phyloP scores from a whole-genome alignment of 192 early-diverging fungal genomes.

The Coemansia sp. region DNA sequence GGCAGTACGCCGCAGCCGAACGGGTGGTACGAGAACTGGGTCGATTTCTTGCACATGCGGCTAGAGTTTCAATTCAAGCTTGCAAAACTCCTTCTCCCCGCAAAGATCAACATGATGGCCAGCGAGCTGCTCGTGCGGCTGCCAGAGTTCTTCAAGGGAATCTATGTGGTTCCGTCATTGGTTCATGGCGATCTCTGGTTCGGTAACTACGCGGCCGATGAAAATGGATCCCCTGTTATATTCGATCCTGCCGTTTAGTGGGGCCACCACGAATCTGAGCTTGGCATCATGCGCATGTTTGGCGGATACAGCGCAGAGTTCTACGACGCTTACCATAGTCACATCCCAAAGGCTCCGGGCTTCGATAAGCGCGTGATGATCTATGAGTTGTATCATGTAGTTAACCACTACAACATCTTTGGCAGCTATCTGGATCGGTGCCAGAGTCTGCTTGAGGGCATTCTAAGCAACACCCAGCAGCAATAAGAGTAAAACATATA shows the following conservation, averaged over 20 bases:
- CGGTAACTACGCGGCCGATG: slow-evolving; percentile 28
- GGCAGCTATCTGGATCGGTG: slow-evolving; percentile 25
- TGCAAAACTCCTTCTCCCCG: slow-evolving; percentile 16
- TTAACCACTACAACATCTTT: slow-evolving; percentile 49
- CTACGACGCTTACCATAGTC: slow-evolving; percentile 28
- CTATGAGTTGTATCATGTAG: slow-evolving; percentile 40
- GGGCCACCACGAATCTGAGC: slow-evolving; percentile 44
- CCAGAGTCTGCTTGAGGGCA: slow-evolving; percentile 13
- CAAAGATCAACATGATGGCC: not conserved
- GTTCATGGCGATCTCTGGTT: slow-evolving; percentile 41
- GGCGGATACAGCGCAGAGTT: slow-evolving; percentile 23
- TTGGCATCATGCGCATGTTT: slow-evolving; percentile 40
- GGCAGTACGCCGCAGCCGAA: slow-evolving; percentile 37
- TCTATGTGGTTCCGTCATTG: slow-evolving; percentile 25
- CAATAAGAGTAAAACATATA: no score
- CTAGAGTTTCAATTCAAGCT: slow-evolving; percentile 28
- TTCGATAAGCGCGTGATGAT: slow-evolving; percentile 22
- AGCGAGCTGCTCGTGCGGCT: slow-evolving; percentile 19
- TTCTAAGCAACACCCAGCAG: not conserved
- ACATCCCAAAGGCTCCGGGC: slow-evolving; percentile 23
- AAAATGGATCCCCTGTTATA: slow-evolving; percentile 23
- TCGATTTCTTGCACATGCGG: slow-evolving; percentile 25
- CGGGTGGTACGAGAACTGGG: slow-evolving; percentile 30
- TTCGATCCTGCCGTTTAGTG: slow-evolving; percentile 41
- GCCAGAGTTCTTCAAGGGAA: slow-evolving; percentile 21